A percentile compares a stretch with the other conserved stretches of the same genome.
Evolutionary conservation across 148 eudicot species (phyloP).

Genomic region (Amaranthus hypochondriacus): DNA sequence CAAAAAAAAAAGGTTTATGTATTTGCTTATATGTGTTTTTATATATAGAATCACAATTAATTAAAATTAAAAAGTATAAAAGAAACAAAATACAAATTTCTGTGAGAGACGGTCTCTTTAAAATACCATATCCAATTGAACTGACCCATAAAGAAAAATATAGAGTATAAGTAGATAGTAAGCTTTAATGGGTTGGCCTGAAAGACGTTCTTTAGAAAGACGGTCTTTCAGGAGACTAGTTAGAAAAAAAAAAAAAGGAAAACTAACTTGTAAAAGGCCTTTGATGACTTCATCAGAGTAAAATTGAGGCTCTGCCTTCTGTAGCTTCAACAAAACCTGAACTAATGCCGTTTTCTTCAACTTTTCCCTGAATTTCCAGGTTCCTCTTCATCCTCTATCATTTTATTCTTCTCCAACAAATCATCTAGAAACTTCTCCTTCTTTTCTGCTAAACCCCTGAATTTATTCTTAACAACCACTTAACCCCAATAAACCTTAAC

Average conservation of each 20-base stretch:
- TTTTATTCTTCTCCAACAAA: slow-evolving; percentile 17
- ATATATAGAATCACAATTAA: too few species aligned
- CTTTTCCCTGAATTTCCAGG: slow-evolving; percentile 2
- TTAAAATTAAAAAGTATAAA: too few species aligned
- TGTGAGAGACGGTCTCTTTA: too few species aligned
- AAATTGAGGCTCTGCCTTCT: slow-evolving; percentile 27
- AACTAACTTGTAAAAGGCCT: slow-evolving; percentile 34
- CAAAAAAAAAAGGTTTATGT: too few species aligned
- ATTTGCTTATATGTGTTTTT: too few species aligned
- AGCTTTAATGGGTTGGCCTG: too few species aligned
- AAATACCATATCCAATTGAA: too few species aligned
- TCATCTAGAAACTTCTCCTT: slow-evolving; percentile 23
- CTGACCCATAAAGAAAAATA: too few species aligned
- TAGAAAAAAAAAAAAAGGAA: neutral
- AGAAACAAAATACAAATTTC: too few species aligned
- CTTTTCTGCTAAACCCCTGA: slow-evolving; percentile 13
- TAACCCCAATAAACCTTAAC: slow-evolving; percentile 19
- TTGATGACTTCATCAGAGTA: slow-evolving; percentile 31
- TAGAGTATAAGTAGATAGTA: too few species aligned
- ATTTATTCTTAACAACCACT: neutral
- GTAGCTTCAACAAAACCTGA: slow-evolving; percentile 17
- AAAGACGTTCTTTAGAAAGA: too few species aligned
- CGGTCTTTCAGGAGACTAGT: too few species aligned
- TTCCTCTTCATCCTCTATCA: neutral
- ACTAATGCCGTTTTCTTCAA: slow-evolving; percentile 13